Percentiles rank a stretch among this genome's conserved stretches.
Evolutionary conservation across 192 early-diverging fungal genomes (phyloP).

Genomic region (Entomortierella beljakovae): DNA sequence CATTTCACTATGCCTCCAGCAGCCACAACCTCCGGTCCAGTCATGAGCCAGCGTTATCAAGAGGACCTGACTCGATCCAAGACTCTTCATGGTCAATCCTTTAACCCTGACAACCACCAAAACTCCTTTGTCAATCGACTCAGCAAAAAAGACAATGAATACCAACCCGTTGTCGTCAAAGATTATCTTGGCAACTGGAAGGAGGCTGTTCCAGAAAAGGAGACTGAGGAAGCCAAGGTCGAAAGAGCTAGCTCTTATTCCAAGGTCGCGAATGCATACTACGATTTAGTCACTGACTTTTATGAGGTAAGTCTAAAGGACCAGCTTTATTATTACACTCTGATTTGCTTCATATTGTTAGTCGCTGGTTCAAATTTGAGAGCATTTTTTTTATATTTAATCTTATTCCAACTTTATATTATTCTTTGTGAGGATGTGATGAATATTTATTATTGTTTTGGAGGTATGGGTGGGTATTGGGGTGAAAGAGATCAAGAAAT

Average conservation of each 20-base stretch:
- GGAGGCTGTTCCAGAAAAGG: conserved; percentile 56
- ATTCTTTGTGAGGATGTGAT: too few species aligned
- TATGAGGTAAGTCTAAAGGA: conserved; percentile 68
- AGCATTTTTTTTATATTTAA: background rate
- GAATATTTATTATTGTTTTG: too few species aligned
- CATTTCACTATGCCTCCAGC: conserved; percentile 12
- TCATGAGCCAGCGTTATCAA: conserved; percentile 44
- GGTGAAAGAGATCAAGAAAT: too few species aligned
- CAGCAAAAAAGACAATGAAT: conserved; percentile 73
- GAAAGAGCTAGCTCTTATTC: conserved; percentile 70
- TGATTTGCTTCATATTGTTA: background rate
- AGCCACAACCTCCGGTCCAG: conserved; percentile 17
- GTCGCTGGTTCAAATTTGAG: background rate
- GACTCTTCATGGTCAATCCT: conserved; percentile 63
- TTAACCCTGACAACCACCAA: conserved; percentile 36
- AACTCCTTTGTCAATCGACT: conserved; percentile 60
- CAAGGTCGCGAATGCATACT: conserved; percentile 82
- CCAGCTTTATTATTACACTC: background rate
- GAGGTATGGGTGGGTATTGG: too few species aligned
- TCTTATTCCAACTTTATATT: too few species aligned
- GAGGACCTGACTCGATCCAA: conserved; percentile 66
- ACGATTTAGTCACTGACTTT: conserved; percentile 87
- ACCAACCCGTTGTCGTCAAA: conserved; percentile 73
- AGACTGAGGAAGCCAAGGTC: conserved; percentile 69
- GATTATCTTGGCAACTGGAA: conserved; percentile 82